Evolutionary conservation across 2,329 filamentous ascomycete species (phyloP), one percentile per base, ranked within the genome.

Genomic region (Hypoxylon sp.): DNA sequence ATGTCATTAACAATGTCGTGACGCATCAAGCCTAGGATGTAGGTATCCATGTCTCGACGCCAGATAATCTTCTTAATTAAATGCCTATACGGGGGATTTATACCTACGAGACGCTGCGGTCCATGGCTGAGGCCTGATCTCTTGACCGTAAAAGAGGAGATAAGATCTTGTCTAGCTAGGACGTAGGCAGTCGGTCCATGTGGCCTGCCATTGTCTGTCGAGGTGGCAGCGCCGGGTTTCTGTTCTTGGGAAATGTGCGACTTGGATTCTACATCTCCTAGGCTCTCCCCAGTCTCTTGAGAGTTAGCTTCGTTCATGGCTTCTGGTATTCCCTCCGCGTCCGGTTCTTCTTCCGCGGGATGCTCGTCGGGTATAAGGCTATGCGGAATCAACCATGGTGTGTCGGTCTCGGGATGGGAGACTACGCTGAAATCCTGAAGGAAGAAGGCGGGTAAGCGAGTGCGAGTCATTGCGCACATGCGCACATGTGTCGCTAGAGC

Each of bases 401-500:
- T 73, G 0, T 78, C 75, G 0, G 86, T 88, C 8, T 83, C 79
- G 0, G 90, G 89, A 61, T 91, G 85, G 0, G 80, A 75, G 11
- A 89, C 80, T 1, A 89, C 74, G 30, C 85, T 83, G 66, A 93
- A 89, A 33, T 87, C 82, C 61, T 91, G 86, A 3, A 93, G 80
- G 75, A 93, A 91, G 73, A 85, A 89, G 13, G 78, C 79, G 1
- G 92, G 92, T 6, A 93, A 78, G 1, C 75, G 74, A 0, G 77
- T 75, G 0, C 74, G 68, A 1, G 89, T 89, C 33, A 85, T 75
- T 22, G 78, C 74, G 73, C 90, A 92, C 63, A 77, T 73, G 60
- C 92, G 88, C 22, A 90, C 63, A 0, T 89, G 88, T 0, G 86
- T 86, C 31, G 87, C 86, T 22, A 94, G 84, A 6, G 89, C 87